phyloP scores from a whole-genome alignment of 108 stramenopile genomes.

The Thalassiosira profunda region DNA sequence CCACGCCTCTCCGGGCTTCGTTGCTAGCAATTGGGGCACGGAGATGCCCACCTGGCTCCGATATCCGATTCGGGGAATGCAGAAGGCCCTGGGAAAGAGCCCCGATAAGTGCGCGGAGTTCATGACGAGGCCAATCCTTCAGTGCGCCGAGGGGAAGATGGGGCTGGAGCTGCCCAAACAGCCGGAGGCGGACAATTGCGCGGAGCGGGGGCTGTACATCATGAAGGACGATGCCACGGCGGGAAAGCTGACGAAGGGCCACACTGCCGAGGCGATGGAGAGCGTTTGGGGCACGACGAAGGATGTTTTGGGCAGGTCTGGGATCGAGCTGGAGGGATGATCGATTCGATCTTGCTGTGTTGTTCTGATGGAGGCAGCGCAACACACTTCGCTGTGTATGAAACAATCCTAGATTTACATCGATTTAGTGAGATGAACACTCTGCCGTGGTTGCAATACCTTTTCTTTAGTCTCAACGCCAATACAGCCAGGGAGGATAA shows the following conservation, averaged over 20 bases:
- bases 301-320: slow-evolving; percentile 32
- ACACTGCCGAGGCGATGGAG: slow-evolving; percentile 30
- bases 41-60: slow-evolving; percentile 51
- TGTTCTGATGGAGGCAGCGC: too few relatives aligned
- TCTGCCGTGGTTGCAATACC: too few relatives aligned
- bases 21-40: slow-evolving; percentile 61
- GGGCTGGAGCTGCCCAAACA: slow-evolving; percentile 8
- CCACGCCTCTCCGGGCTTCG: slow-evolving; percentile 64
- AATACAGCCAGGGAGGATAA: too few relatives aligned
- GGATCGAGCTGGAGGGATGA: slow-evolving; percentile 20
- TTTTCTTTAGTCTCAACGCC: too few relatives aligned
- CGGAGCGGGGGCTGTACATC: slow-evolving; percentile 32
- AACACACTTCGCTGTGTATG: too few relatives aligned
- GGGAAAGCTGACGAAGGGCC: slow-evolving; percentile 37
- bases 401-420: too few relatives aligned
- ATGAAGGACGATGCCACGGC: slow-evolving; percentile 37
- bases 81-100: slow-evolving; percentile 38
- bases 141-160: slow-evolving; percentile 5
- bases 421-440: too few relatives aligned
- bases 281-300: slow-evolving; percentile 31
- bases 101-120: slow-evolving; percentile 48
- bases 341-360: background rate
- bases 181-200: background rate
- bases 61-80: slow-evolving; percentile 37
- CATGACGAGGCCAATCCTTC: slow-evolving; percentile 40